These are phyloP conservation scores for Dothiorella sarmentorum DNA, from an alignment of 2,329 filamentous ascomycete species.

Conservation along the genomic window DNA sequence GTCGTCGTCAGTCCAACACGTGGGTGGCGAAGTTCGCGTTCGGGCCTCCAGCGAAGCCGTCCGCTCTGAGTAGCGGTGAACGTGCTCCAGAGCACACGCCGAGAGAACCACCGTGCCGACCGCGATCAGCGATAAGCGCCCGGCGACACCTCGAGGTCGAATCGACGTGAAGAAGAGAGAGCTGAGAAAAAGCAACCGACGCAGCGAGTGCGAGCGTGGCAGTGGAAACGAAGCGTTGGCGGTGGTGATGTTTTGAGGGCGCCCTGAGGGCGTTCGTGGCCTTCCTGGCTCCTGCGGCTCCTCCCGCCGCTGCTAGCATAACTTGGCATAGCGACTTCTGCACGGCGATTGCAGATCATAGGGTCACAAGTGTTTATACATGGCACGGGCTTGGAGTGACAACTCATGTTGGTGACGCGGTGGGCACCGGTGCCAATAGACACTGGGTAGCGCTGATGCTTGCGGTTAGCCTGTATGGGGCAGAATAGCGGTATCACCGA, in stretches of 20 bases:
- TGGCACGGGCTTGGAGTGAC: not conserved
- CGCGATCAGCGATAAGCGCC: slow-evolving; percentile 12
- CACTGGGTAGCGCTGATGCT: not conserved
- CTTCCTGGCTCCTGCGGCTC: not conserved
- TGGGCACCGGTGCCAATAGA: slow-evolving; percentile 3
- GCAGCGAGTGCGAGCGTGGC: no score
- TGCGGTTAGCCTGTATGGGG: not conserved
- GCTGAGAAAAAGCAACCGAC: not conserved
- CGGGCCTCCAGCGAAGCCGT: not conserved
- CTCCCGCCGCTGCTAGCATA: not conserved
- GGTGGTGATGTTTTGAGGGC: not conserved
- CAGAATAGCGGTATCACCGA: slow-evolving; percentile 5
- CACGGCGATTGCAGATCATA: not conserved
- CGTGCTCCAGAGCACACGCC: slow-evolving; percentile 7
- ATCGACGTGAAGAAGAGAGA: not conserved
- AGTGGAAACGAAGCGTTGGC: not conserved
- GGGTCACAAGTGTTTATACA: not conserved
- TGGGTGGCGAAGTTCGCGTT: slow-evolving; percentile 11
- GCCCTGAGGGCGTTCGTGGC: no score
- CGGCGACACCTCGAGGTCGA: slow-evolving; percentile 7
- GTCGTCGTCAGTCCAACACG: not conserved
- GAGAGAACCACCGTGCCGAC: slow-evolving; percentile 11
- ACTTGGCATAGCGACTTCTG: not conserved
- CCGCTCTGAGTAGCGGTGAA: slow-evolving; percentile 12
- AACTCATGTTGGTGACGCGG: slow-evolving; percentile 13